phyloP scores from a whole-genome alignment of 2,329 filamentous ascomycete species.

The Cladophialophora bantiana region DNA sequence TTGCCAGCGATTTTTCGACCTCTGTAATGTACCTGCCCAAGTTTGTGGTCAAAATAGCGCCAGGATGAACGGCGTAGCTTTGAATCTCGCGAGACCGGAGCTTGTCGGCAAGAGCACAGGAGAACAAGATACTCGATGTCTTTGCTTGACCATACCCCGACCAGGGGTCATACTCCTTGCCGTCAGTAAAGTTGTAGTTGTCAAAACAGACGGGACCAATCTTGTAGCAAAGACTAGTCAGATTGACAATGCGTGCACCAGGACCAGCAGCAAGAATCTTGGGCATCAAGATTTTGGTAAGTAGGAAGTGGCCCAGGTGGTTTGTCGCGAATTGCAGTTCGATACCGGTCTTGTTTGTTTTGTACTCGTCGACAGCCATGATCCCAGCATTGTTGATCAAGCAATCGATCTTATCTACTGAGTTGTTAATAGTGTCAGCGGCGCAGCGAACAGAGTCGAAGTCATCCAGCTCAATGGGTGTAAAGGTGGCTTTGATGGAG shows the following conservation, averaged over 20 bases:
- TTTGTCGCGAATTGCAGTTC: slow-evolving; percentile 47
- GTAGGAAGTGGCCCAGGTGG: slow-evolving; percentile 47
- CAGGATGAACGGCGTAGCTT: slow-evolving; percentile 53
- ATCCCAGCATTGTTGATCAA: slow-evolving; percentile 48
- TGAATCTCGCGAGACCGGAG: slow-evolving; percentile 43
- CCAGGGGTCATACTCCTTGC: slow-evolving; percentile 46
- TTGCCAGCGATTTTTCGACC: slow-evolving; percentile 13
- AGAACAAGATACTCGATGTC: slow-evolving; percentile 53
- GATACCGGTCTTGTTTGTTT: slow-evolving; percentile 43
- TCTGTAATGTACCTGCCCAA: slow-evolving; percentile 23
- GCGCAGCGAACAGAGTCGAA: slow-evolving; percentile 39
- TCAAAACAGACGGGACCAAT: slow-evolving; percentile 47
- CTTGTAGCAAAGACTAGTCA: slow-evolving; percentile 55
- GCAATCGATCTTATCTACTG: slow-evolving; percentile 41
- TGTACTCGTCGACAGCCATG: slow-evolving; percentile 41
- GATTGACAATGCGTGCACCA: slow-evolving; percentile 50
- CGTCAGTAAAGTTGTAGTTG: slow-evolving; percentile 41
- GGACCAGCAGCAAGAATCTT: slow-evolving; percentile 39
- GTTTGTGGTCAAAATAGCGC: slow-evolving; percentile 37
- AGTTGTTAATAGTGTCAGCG: slow-evolving; percentile 36
- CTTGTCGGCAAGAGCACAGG: slow-evolving; percentile 47
- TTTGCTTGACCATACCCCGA: slow-evolving; percentile 56
- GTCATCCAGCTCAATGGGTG: slow-evolving; percentile 36
- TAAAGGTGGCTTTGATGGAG: slow-evolving; percentile 31
- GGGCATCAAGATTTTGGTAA: slow-evolving; percentile 43